These are phyloP conservation scores for Boletus mariae DNA, from an alignment of 1,284 basidiomycete genomes.

Conservation along the genomic window DNA sequence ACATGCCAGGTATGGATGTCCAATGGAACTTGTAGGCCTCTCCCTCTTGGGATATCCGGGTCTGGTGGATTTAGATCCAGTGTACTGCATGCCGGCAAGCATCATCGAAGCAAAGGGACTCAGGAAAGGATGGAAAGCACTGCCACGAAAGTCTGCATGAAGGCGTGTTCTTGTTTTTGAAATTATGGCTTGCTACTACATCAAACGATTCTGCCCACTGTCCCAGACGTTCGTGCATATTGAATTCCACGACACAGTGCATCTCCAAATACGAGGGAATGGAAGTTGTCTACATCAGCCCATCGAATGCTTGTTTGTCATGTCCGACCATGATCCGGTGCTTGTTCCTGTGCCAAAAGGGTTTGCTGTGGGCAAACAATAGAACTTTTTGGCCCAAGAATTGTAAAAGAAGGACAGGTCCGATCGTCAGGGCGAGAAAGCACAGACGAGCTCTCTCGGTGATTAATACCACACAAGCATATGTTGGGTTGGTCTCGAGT, in stretches of 20 bases:
- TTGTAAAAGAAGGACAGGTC: not conserved
- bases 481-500: not conserved
- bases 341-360: slow-evolving; percentile 12
- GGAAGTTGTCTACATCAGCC: slow-evolving; percentile 16
- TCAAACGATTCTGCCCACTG: slow-evolving; percentile 2
- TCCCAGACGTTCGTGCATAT: not conserved
- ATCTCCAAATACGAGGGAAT: slow-evolving; percentile 12
- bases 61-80: slow-evolving; percentile 82
- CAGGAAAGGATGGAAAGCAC: slow-evolving; percentile 63
- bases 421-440: slow-evolving; percentile 3
- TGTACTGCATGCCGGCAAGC: slow-evolving; percentile 91
- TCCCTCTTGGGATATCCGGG: slow-evolving; percentile 88
- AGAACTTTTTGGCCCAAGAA: not conserved
- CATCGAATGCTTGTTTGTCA: slow-evolving; percentile 1
- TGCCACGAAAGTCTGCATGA: slow-evolving; percentile 38
- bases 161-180: slow-evolving; percentile 3
- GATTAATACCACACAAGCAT: slow-evolving; percentile 9
- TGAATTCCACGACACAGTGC: slow-evolving; percentile 9
- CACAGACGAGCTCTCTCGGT: slow-evolving; percentile 4
- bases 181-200: slow-evolving; percentile 4
- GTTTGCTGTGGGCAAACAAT: slow-evolving; percentile 7
- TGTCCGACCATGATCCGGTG: slow-evolving; percentile 4
- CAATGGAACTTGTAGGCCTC: slow-evolving; percentile 51
- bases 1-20: not conserved
- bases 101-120: slow-evolving; percentile 68